Conservation (phyloP, 768 basidiomycete genomes). For the Tephrocybe sp. region DNA sequence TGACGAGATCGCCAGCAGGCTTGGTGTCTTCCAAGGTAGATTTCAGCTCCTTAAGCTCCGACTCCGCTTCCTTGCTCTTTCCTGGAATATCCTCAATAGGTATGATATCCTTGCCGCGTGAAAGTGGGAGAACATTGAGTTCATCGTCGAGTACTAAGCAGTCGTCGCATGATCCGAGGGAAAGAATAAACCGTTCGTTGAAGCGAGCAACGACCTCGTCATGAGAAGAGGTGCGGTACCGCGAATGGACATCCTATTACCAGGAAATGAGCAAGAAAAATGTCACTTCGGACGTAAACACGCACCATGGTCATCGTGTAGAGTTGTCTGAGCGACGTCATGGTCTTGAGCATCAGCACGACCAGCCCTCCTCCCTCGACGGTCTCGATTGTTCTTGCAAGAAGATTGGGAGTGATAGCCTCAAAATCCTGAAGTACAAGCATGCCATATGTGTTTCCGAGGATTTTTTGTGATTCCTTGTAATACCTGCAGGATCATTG, state of each 20-base stretch:
- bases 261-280: background rate
- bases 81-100: slow-evolving; percentile 50
- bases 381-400: slow-evolving; percentile 96
- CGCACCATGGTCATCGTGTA: slow-evolving; percentile 86
- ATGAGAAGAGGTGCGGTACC: slow-evolving; percentile 91
- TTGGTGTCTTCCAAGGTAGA: slow-evolving; percentile 78
- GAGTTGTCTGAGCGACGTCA: slow-evolving; percentile 88
- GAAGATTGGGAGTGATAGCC: slow-evolving; percentile 94
- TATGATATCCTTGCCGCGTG: slow-evolving; percentile 89
- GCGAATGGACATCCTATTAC: slow-evolving; percentile 88
- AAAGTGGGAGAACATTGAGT: slow-evolving; percentile 95
- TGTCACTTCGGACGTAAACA: background rate
- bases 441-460: slow-evolving; percentile 98
- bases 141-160: slow-evolving; percentile 97
- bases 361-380: slow-evolving; percentile 94
- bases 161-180: slow-evolving; percentile 89
- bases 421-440: slow-evolving; percentile 97
- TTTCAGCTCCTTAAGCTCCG: slow-evolving; percentile 77
- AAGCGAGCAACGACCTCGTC: slow-evolving; percentile 91
- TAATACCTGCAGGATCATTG: slow-evolving; percentile 9
- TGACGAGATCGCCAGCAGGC: slow-evolving; percentile 86
- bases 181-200: slow-evolving; percentile 98
- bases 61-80: slow-evolving; percentile 42
- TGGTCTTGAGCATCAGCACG: slow-evolving; percentile 89
- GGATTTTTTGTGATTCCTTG: slow-evolving; percentile 26